Conservation (phyloP, 345 rosid genomes). For the Populus deltoides region DNA sequence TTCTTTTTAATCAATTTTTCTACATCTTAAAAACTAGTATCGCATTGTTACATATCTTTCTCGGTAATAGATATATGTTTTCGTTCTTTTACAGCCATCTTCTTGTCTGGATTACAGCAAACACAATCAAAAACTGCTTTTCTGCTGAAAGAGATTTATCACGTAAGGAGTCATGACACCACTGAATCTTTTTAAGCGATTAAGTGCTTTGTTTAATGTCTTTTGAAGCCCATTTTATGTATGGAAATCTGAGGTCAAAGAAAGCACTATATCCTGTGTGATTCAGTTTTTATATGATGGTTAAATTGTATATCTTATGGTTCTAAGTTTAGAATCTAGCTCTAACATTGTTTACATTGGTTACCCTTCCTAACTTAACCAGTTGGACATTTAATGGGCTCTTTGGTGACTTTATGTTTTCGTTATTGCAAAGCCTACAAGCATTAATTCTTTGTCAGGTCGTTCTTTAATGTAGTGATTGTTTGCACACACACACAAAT, state of each 20-base stretch:
- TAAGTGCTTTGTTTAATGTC: background rate
- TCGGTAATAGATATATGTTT: background rate
- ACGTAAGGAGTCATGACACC: background rate
- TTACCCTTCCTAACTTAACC: background rate
- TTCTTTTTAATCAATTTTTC: background rate
- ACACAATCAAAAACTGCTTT: constrained; percentile 3
- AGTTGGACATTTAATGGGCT: background rate
- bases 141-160: background rate
- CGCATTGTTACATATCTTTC: background rate
- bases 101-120: constrained; percentile 14
- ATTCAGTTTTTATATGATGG: constrained; percentile 11
- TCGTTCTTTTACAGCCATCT: constrained; percentile 9
- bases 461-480: background rate
- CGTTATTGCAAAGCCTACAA: background rate
- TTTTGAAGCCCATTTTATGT: constrained; percentile 5
- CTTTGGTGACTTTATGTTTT: background rate
- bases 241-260: background rate
- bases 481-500: background rate
- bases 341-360: background rate
- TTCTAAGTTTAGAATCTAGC: background rate
- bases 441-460: background rate
- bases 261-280: background rate
- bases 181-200: background rate
- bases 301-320: constrained; percentile 1
- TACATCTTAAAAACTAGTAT: background rate